These are phyloP conservation scores for Trichosporon faecale DNA, from an alignment of 1,284 basidiomycete species.

Conservation along the genomic window DNA sequence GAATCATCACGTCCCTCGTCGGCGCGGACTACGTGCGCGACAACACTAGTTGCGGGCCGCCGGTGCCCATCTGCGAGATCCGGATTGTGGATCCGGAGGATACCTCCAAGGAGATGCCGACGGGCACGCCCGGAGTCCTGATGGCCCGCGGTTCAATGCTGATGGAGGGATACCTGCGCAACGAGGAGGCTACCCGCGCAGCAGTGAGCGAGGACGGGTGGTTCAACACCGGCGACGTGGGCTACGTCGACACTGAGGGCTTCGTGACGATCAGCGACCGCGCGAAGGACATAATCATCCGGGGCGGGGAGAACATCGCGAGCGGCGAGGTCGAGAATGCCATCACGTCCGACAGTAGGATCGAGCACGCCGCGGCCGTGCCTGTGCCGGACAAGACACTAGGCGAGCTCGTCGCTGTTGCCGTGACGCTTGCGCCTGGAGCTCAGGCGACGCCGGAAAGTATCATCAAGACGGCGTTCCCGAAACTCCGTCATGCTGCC, in stretches of 20 bases:
- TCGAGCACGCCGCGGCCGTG: conserved; percentile 39
- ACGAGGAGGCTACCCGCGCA: conserved; percentile 24
- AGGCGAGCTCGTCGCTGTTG: conserved; percentile 42
- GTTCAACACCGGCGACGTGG: conserved; percentile 48
- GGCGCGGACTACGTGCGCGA: conserved; percentile 39
- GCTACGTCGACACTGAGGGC: conserved; percentile 36
- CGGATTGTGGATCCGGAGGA: conserved; percentile 35
- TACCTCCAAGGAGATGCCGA: conserved; percentile 16
- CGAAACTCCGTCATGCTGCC: conserved; percentile 16
- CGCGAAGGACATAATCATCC: conserved; percentile 44
- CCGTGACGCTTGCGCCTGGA: conserved; percentile 30
- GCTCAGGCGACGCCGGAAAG: background rate
- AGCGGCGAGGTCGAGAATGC: conserved; percentile 46
- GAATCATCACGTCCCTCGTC: conserved; percentile 37
- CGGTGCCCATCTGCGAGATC: conserved; percentile 39
- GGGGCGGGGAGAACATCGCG: conserved; percentile 45
- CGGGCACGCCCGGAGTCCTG: conserved; percentile 33
- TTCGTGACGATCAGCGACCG: conserved; percentile 45
- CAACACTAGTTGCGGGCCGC: conserved; percentile 27
- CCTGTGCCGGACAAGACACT: conserved; percentile 37
- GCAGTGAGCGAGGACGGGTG: conserved; percentile 37
- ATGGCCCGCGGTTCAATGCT: conserved; percentile 38
- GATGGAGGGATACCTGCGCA: conserved; percentile 41
- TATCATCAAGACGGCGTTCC: background rate
- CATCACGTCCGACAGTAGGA: conserved; percentile 32